Evolutionary conservation across 2,329 filamentous ascomycete genomes (phyloP), one percentile per base, ranked within the genome.

Genomic region (Annulohypoxylon truncatum): DNA sequence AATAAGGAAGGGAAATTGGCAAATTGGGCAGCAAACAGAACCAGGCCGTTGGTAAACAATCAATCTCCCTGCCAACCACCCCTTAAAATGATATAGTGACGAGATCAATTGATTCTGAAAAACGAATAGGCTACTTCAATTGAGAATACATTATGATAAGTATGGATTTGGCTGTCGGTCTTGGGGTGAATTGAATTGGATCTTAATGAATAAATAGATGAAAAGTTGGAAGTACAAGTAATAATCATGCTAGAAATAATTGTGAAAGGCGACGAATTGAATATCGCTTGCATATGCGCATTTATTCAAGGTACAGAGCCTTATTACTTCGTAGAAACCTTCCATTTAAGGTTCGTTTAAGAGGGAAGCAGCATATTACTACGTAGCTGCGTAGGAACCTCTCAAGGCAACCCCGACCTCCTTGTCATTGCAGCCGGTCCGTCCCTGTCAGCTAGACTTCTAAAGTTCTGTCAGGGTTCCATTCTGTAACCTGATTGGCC

Each of bases 401-500:
- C 53, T 52, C 53, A 64, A 40, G 50, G 51, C 40, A 51, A 40
- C 46, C 63, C 56, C 60, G 51, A 64, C 63, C 63, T 69, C 64
- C 64, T 56, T 70, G 62, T 66, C 59, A 58, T 66, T 66, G 62
- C 58, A 66, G 53, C 66, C 60, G 66, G 56, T 51, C 62, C 52
- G 67, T 62, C 54, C 67, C 64, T 67, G 67, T 59, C 64, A 66
- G 52, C 31, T 70, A 67, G n/a, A 8, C 15, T 35, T 3, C 2
- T 35, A 35, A 35, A 35, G 18, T 42, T 42, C 65, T 69, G 63
- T 69, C 66, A 70, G 61, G 60, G 63, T 35, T 54, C 61, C 18
- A 50, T 60, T 58, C 57, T 29, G 61, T 26, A 5, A 18, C 28
- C 35, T 56, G 29, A 76, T 76, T 76, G 72, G 74, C 40, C 24